These are phyloP conservation scores for Isatis tinctoria DNA, from an alignment of 345 rosid genomes.

Conservation along the genomic window DNA sequence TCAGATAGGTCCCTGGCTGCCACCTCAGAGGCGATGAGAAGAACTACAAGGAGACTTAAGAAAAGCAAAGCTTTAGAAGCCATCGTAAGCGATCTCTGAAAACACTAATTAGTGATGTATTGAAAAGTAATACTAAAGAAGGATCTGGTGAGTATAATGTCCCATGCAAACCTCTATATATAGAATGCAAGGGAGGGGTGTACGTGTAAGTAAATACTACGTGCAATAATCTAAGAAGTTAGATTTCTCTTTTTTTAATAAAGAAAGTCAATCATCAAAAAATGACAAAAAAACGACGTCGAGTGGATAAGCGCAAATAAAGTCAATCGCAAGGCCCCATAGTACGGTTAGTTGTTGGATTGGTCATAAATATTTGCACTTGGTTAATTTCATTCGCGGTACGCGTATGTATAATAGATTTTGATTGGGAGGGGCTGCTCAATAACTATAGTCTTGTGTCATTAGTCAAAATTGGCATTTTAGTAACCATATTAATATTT, in stretches of 20 bases:
- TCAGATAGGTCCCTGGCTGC: conserved; percentile 20
- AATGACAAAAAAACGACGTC: background rate
- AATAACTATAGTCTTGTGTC: too few relatives aligned
- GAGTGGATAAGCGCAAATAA: background rate
- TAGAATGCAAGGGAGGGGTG: background rate
- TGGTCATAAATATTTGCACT: background rate
- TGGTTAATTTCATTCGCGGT: background rate
- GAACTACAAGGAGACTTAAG: conserved; percentile 4
- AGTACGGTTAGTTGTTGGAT: conserved; percentile 2
- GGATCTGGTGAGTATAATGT: background rate
- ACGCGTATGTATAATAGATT: background rate
- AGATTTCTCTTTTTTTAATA: background rate
- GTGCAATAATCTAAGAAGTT: background rate
- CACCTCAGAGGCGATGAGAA: conserved; percentile 22
- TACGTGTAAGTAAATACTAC: background rate
- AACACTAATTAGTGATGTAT: background rate
- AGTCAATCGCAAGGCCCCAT: background rate
- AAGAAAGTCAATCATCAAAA: background rate
- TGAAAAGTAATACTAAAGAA: background rate
- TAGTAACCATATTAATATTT: too few relatives aligned
- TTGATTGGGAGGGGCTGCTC: too few relatives aligned
- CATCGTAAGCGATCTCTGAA: background rate
- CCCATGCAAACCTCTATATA: conserved; percentile 1
- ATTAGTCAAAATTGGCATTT: too few relatives aligned
- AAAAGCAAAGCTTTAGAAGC: conserved; percentile 16